Evolutionary conservation across 441 rosid species (phyloP), one percentile per base, ranked within the genome.

Genomic region (Bocquillonia castaneifolia): DNA sequence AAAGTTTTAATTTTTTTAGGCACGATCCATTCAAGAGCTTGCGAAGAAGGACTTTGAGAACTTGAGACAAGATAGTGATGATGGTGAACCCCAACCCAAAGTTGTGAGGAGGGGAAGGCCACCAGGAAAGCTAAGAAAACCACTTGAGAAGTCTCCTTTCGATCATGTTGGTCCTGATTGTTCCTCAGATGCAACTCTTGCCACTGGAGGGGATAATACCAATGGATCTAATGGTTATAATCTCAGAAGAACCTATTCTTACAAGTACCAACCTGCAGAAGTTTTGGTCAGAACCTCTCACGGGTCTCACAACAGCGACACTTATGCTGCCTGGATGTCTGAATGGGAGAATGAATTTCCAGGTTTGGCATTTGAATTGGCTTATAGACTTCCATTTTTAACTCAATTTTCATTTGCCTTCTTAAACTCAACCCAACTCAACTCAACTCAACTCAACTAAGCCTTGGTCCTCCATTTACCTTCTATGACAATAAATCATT

Each of bases 281-380:
- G 64, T 82, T 45, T 67, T 68, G 20, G 72, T 70, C 72, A 79
- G 81, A 73, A 69, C 74, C 66, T 78, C 74, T 64, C 54, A 81
- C 69, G 76, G 70, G 36, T 70, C 86, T 53, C 79, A 76, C 67
- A 72, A 48, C 69, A 77, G 64, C 50, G 96, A 91, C 64, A 73
- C 72, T 59, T 74, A 83, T 69, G 67, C 72, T 60, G 68, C 72
- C 70, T 79, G 85, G 81, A 56, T 70, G 39, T 77, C 84, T 66
- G 95, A 91, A 71, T 83, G 88, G 95, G 91, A 91, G 79, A 85
- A 85, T 63, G 92, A 84, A 77, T 89, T 88, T 80, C 89, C 97
- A 80, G 87, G 97, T 80, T 68, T 59, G 66, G 34, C 37, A 28
- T 68, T 65, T 68, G 29, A 70, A 59, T 59, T 32, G 63, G 15